Conservation (phyloP, 495 filamentous ascomycete species). For the Parachaetomium inaequale region DNA sequence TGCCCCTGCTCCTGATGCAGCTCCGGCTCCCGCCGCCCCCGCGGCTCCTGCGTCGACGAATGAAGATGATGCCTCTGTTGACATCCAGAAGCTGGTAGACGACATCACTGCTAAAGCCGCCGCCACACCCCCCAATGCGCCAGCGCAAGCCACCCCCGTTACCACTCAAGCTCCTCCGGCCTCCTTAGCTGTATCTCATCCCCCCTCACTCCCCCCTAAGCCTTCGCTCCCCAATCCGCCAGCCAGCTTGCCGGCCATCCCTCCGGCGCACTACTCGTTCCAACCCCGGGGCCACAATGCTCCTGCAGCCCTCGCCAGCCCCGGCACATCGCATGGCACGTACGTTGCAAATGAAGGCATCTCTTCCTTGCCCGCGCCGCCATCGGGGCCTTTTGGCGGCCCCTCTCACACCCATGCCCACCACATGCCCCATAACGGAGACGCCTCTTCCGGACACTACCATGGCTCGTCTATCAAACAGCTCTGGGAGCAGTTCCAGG, state of each 20-base stretch:
- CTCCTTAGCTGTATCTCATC: constrained; percentile 44
- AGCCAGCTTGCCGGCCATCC: constrained; percentile 35
- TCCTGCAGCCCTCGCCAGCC: constrained; percentile 52
- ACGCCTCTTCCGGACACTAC: constrained; percentile 5
- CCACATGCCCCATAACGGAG: constrained; percentile 44
- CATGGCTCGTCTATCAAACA: constrained; percentile 45
- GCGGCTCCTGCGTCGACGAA: constrained; percentile 27
- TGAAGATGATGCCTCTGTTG: constrained; percentile 41
- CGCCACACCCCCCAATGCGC: constrained; percentile 26
- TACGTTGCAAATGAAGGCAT: constrained; percentile 49
- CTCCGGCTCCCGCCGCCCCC: not conserved
- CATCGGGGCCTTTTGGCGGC: constrained; percentile 45
- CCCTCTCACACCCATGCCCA: constrained; percentile 21
- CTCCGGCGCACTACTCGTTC: constrained; percentile 34
- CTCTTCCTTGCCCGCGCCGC: constrained; percentile 58
- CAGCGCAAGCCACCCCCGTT: constrained; percentile 32
- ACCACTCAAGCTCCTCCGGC: constrained; percentile 35
- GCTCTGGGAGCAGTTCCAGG: constrained; percentile 78
- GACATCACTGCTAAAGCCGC: constrained; percentile 47
- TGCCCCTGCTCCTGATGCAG: constrained; percentile 17
- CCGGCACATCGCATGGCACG: constrained; percentile 42
- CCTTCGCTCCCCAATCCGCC: constrained; percentile 37
- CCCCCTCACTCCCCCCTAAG: constrained; percentile 51
- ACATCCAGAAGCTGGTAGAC: constrained; percentile 50
- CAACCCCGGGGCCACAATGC: constrained; percentile 24